Evolutionary conservation across 345 rosid genomes (phyloP).

Genomic region (Hibiscus syriacus): DNA sequence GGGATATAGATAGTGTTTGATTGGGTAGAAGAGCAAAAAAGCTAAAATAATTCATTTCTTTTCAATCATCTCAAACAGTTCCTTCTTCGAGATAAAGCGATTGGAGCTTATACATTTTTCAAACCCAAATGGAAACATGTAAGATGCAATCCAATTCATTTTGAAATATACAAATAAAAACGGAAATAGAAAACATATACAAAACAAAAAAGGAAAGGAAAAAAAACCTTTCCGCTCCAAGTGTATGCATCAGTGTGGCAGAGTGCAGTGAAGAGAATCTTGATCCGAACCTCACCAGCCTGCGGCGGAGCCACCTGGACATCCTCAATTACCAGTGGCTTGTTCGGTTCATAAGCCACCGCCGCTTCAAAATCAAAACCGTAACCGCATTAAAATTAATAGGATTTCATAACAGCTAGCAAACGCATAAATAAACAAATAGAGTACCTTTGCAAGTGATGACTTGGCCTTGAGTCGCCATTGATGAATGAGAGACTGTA

Average conservation of each 20-base stretch:
- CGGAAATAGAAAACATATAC: neutral
- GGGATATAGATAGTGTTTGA: too few species aligned
- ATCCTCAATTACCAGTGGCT: constrained; percentile 81
- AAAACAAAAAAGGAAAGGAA: too few species aligned
- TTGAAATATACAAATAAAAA: neutral
- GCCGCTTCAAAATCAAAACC: constrained; percentile 48
- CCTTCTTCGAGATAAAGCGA: neutral
- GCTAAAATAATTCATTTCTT: neutral
- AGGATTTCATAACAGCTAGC: neutral
- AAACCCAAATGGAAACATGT: neutral
- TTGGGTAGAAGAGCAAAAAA: too few species aligned
- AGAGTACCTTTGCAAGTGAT: constrained; percentile 88
- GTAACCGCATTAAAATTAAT: neutral
- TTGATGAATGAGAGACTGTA: constrained; percentile 11
- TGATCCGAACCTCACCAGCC: constrained; percentile 90
- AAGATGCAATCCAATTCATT: neutral
- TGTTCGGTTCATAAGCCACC: constrained; percentile 91
- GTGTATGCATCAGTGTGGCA: constrained; percentile 99
- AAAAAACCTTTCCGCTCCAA: constrained; percentile 91
- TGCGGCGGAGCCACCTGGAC: constrained; percentile 95
- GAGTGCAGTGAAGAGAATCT: constrained; percentile 83
- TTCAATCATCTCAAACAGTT: neutral
- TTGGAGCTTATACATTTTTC: neutral
- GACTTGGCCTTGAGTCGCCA: constrained; percentile 77
- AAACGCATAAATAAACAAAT: neutral